These are phyloP conservation scores for Hibiscus tridactylites DNA, from an alignment of 345 rosid genomes.

Conservation along the genomic window DNA sequence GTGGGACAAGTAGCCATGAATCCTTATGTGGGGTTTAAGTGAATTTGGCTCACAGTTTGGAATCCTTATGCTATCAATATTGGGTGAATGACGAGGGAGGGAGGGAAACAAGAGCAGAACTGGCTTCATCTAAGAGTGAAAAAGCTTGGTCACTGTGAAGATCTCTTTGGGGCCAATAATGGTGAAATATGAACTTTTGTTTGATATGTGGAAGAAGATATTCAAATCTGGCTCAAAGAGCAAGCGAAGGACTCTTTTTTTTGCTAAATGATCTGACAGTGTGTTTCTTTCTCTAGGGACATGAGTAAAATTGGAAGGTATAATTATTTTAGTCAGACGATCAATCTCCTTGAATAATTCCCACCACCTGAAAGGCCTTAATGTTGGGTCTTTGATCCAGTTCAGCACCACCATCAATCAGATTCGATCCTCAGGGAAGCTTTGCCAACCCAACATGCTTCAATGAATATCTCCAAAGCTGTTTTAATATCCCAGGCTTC, in stretches of 20 bases:
- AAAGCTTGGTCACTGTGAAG: neutral
- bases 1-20: constrained; percentile 4
- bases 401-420: too few species aligned
- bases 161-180: neutral
- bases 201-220: neutral
- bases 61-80: neutral
- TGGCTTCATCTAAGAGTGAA: neutral
- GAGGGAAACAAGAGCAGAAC: neutral
- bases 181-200: neutral
- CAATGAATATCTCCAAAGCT: too few species aligned
- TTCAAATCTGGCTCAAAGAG: neutral
- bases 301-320: too few species aligned
- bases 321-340: too few species aligned
- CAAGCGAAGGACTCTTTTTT: neutral
- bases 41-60: neutral
- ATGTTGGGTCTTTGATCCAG: too few species aligned
- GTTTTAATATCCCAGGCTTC: too few species aligned
- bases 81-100: neutral
- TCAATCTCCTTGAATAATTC: too few species aligned
- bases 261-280: too few species aligned
- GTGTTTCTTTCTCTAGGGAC: too few species aligned
- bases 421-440: too few species aligned
- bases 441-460: too few species aligned
- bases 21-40: neutral
- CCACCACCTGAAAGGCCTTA: too few species aligned